A percentile compares a stretch with the other conserved stretches of the same genome.
These are phyloP conservation scores for Gnomoniopsis sp. DNA, from an alignment of 2,329 filamentous ascomycete species.

Conservation along the genomic window DNA sequence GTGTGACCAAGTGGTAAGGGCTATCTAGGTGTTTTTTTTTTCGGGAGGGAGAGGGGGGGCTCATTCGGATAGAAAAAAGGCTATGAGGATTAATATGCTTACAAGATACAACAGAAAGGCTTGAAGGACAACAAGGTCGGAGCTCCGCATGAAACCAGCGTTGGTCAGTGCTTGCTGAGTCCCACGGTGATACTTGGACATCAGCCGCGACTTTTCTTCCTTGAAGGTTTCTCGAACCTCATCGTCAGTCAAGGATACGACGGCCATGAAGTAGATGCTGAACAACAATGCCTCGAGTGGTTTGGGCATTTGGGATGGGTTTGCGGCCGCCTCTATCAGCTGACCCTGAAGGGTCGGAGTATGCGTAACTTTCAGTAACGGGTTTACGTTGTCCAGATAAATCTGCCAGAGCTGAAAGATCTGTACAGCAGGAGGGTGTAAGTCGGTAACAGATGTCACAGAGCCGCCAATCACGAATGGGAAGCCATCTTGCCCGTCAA, in stretches of 20 bases:
- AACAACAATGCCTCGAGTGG: conserved; percentile 67
- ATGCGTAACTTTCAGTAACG: conserved; percentile 66
- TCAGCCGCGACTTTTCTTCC: conserved; percentile 47
- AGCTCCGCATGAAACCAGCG: conserved; percentile 63
- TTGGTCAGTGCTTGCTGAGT: conserved; percentile 64
- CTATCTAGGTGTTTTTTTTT: not conserved
- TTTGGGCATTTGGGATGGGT: conserved; percentile 50
- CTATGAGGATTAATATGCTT: conserved; percentile 25
- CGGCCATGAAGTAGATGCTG: conserved; percentile 57
- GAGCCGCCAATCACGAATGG: conserved; percentile 52
- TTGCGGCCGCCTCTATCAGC: conserved; percentile 59
- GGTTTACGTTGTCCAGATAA: conserved; percentile 68
- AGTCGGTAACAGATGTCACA: conserved; percentile 38
- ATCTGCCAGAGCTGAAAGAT: conserved; percentile 67
- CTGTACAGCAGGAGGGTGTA: conserved; percentile 54
- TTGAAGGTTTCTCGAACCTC: conserved; percentile 50
- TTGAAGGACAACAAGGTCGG: conserved; percentile 63
- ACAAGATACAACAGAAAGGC: conserved; percentile 66
- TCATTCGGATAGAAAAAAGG: not conserved
- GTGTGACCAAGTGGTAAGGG: not conserved
- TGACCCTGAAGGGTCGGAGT: conserved; percentile 62
- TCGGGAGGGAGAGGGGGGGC: not conserved
- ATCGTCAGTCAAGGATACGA: conserved; percentile 55
- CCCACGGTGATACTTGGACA: conserved; percentile 52
- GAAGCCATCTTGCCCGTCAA: conserved; percentile 52